A percentile compares a stretch with the other conserved stretches of the same genome.
phyloP scores from a whole-genome alignment of 257 asterid genomes.

The Ilex aquifolium region DNA sequence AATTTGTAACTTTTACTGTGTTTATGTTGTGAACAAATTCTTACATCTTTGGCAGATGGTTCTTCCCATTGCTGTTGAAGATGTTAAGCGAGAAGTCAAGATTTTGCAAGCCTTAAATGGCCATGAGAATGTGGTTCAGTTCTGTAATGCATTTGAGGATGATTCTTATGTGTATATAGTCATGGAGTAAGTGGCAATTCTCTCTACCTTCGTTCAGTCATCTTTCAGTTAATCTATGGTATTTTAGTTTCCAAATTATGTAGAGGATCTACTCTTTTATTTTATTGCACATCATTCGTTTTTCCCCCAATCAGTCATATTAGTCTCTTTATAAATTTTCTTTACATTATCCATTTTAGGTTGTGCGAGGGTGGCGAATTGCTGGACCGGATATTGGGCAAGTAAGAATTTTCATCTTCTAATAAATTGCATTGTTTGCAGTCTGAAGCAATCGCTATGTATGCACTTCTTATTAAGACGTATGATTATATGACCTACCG shows the following conservation, averaged over 20 bases:
- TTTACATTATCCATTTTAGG: conserved; percentile 32
- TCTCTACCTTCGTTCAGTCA: too few relatives aligned
- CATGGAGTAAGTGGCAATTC: conserved; percentile 74
- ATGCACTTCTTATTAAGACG: conserved; percentile 12
- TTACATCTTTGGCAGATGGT: conserved; percentile 58
- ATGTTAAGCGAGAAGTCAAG: conserved; percentile 95
- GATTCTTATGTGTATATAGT: conserved; percentile 83
- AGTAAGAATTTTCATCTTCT: conserved; percentile 39
- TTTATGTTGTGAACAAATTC: neutral
- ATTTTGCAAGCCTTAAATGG: conserved; percentile 93
- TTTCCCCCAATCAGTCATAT: neutral
- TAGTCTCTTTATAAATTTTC: neutral
- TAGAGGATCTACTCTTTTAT: neutral
- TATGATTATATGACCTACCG: conserved; percentile 19
- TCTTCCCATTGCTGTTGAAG: conserved; percentile 97
- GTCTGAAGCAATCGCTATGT: neutral
- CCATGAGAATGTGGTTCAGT: conserved; percentile 95
- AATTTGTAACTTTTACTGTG: neutral
- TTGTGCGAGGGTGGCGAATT: conserved; percentile 97
- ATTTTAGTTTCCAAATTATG: too few relatives aligned
- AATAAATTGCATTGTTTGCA: neutral
- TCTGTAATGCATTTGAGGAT: conserved; percentile 87
- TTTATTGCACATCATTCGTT: neutral
- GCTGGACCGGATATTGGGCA: conserved; percentile 88
- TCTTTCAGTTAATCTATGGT: neutral